Evolutionary conservation across 179 eudicot genomes (phyloP), one percentile per base, ranked within the genome.

Genomic region (Actinidia chinensis): DNA sequence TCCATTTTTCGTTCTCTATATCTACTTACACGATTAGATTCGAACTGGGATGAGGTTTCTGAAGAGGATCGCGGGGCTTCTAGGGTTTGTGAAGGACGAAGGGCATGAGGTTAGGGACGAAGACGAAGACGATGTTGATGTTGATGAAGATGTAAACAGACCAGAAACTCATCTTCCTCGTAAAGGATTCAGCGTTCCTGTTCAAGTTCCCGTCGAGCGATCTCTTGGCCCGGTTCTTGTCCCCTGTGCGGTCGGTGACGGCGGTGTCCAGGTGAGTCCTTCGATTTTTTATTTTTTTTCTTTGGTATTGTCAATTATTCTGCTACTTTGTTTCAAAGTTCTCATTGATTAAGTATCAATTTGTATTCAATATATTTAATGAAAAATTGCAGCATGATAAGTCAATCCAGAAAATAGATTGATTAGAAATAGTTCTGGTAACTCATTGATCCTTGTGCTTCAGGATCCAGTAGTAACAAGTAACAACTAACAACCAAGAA

Each of bases 181-280:
- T 18, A 89, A 67, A 74, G 98, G 98, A 50, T 93, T 91, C 77
- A 89, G 97, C 78, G 98, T 94, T 2, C 85, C 97, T 0, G 92
- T 93, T 36, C 89, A 93, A 77, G 92, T 94, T 11, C 72, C 97
- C 48, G 91, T 93, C 43, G 94, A 93, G 13, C 88, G 92, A 25
- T 80, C 89, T 33, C 80, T 80, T 17, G 93, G 92, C 4, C 97
- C 98, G 0, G 72, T 94, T 66, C 68, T 94, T 20, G 72, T 86
- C 17, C 93, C 92, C 50, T 87, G 89, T 81, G 56, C 56, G 22
- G 71, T 74, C 22, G 92, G 92, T n/a, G 87, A 86, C 55, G 98
- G 94, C 52, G 97, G 94, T 73, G 73, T 94, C 79, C 98, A 94
- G 97, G 98, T 94, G 28, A 75, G 47, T 44, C 54, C 46, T 18